Percentiles rank a stretch among this genome's conserved stretches.
phyloP scores from a whole-genome alignment of 306 rosid species.

The Geum urbanum region DNA sequence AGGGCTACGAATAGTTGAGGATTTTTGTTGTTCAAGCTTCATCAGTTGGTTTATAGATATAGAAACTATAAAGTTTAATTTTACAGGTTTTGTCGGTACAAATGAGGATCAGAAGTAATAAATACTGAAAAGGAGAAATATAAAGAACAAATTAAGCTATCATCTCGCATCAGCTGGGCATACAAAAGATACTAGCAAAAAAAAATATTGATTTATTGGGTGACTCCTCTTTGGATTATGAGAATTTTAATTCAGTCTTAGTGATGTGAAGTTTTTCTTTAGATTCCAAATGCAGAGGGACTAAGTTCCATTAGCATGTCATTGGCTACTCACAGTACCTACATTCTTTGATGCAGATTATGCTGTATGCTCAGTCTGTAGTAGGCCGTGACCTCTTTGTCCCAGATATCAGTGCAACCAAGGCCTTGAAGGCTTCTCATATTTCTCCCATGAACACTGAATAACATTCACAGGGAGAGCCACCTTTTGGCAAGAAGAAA shows the following conservation, averaged over 20 bases:
- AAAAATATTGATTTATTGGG: neutral
- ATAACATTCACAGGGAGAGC: conserved; percentile 10
- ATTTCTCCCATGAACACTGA: conserved; percentile 16
- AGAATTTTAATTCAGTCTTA: neutral
- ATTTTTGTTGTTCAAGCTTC: neutral
- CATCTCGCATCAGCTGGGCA: neutral
- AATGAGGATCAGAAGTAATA: neutral
- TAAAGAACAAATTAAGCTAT: neutral
- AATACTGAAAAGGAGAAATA: neutral
- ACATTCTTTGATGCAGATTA: conserved; percentile 33
- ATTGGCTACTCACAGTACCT: conserved; percentile 9
- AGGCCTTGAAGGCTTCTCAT: conserved; percentile 5
- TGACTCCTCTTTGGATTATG: neutral
- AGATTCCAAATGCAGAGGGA: neutral
- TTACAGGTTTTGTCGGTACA: neutral
- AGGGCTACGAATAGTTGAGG: too few species aligned
- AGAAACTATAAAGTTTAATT: neutral
- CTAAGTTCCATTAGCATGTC: conserved; percentile 4
- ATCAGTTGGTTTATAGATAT: neutral
- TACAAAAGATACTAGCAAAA: neutral
- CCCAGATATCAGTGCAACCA: conserved; percentile 14
- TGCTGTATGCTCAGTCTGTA: conserved; percentile 8
- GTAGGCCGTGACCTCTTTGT: conserved; percentile 6
- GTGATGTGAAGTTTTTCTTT: neutral
- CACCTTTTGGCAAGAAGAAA: conserved; percentile 7